Percentiles rank a stretch among this genome's conserved stretches.
Evolutionary conservation across 2,329 filamentous ascomycete species (phyloP).

Genomic region (Colletotrichum noveboracense): DNA sequence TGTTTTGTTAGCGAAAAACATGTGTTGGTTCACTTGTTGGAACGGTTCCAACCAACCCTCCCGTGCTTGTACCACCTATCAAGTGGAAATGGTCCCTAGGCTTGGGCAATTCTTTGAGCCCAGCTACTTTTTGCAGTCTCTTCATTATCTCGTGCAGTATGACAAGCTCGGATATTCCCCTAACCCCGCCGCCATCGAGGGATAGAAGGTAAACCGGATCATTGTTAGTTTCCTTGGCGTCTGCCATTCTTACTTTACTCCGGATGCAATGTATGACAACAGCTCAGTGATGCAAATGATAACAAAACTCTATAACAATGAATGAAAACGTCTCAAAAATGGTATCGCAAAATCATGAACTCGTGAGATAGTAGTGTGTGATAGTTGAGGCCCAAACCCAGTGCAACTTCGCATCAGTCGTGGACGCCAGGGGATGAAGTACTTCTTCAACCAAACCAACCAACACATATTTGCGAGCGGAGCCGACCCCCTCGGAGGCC

Average conservation of each 20-base stretch:
- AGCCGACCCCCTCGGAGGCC: background rate
- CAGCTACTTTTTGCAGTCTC: constrained; percentile 13
- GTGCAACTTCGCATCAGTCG: background rate
- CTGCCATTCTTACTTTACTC: background rate
- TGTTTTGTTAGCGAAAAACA: background rate
- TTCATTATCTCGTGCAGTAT: constrained; percentile 31
- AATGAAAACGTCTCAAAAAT: background rate
- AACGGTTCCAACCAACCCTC: constrained; percentile 23
- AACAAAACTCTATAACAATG: background rate
- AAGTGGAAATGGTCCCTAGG: constrained; percentile 33
- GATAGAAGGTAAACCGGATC: constrained; percentile 17
- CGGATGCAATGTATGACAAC: background rate
- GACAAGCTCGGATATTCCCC: constrained; percentile 28
- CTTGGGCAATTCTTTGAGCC: constrained; percentile 22
- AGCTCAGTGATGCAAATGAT: background rate
- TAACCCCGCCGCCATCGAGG: constrained; percentile 4
- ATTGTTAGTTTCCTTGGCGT: background rate
- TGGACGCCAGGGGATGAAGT: background rate
- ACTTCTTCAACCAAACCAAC: background rate
- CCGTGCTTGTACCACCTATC: constrained; percentile 35
- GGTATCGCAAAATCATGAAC: background rate
- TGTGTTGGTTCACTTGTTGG: background rate
- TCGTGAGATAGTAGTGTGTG: background rate
- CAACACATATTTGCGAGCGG: background rate
- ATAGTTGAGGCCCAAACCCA: background rate